A percentile compares a stretch with the other conserved stretches of the same genome.
Conservation (phyloP, 1,139 yeast species). For the Debaryomyces nepalensis region DNA sequence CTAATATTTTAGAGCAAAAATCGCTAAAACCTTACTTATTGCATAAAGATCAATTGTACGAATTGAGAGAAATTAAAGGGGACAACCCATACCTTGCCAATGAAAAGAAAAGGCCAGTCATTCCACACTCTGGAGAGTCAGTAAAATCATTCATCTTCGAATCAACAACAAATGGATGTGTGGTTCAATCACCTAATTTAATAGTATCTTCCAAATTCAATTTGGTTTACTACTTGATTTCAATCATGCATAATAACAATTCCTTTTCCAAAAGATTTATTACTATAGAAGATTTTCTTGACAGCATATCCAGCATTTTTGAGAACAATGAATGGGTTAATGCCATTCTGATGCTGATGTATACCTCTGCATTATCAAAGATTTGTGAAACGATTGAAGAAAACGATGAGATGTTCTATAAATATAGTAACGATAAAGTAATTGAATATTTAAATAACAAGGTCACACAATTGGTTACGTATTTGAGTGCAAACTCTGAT, state of each 20-base stretch:
- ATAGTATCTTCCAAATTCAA: conserved; percentile 50
- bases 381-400: conserved; percentile 54
- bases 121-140: conserved; percentile 31
- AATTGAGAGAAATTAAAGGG: conserved; percentile 39
- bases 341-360: conserved; percentile 28
- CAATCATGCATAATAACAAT: conserved; percentile 38
- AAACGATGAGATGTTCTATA: conserved; percentile 53
- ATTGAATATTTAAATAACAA: conserved; percentile 35
- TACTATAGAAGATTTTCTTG: conserved; percentile 54
- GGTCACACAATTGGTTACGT: conserved; percentile 30
- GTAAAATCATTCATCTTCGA: conserved; percentile 47
- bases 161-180: conserved; percentile 27
- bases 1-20: conserved; percentile 24
- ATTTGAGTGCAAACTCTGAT: conserved; percentile 23
- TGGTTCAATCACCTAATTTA: conserved; percentile 41
- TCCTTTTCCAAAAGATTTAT: conserved; percentile 39
- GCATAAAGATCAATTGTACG: conserved; percentile 28
- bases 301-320: conserved; percentile 32
- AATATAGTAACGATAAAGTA: conserved; percentile 40
- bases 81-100: conserved; percentile 22
- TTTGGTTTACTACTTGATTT: conserved; percentile 44
- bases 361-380: conserved; percentile 29
- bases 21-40: conserved; percentile 28
- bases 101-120: conserved; percentile 20
- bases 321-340: conserved; percentile 30